Evolutionary conservation across 306 rosid genomes (phyloP), one percentile per base, ranked within the genome.

Genomic region (Malus asiatica): DNA sequence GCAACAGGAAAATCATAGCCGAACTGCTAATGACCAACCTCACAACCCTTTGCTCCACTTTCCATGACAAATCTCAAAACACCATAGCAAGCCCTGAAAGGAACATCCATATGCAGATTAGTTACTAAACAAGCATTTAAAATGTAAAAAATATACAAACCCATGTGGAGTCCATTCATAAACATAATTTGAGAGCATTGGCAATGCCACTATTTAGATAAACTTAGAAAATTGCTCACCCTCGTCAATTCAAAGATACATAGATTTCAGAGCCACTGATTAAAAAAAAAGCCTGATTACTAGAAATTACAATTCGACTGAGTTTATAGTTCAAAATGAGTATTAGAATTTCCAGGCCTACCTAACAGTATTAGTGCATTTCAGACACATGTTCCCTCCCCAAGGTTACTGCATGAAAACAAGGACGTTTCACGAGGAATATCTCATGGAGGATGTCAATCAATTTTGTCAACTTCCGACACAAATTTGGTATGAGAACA

Each of bases 31-130:
- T 44, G 67, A 71, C 87, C 32, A 70, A 86, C 90, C 90, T 87
- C 88, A 4, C 90, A 87, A 52, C 90, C 90, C 87, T 87, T 84
- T 23, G 90, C 90, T 8, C 90, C 88, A 15, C 86, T 87, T 80
- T 87, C 90, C 90, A 87, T 87, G 35, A 87, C 85, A 46, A 87
- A 87, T 70, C 90, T 84, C 76, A 87, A 23, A 42, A 87, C 88
- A 80, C 90, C 90, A 18, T 84, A 87, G 84, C 88, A 87, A 22
- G 90, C 90, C 82, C 90, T 87, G 73, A 69, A 81, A n/a, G 44
- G 18, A 42, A 16, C 10, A 10, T 4, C 5, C 30, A 18, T 10
- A 2, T 5, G 20, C 3, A 42, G n/a, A 19, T 73, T 45, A 18
- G 44, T 14, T 27, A 25, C 11, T 25, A 15, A 4, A 11, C 58